Evolutionary conservation across 495 filamentous ascomycete species (phyloP), one percentile per base, ranked within the genome.

Genomic region (Neurospora tetraspora): DNA sequence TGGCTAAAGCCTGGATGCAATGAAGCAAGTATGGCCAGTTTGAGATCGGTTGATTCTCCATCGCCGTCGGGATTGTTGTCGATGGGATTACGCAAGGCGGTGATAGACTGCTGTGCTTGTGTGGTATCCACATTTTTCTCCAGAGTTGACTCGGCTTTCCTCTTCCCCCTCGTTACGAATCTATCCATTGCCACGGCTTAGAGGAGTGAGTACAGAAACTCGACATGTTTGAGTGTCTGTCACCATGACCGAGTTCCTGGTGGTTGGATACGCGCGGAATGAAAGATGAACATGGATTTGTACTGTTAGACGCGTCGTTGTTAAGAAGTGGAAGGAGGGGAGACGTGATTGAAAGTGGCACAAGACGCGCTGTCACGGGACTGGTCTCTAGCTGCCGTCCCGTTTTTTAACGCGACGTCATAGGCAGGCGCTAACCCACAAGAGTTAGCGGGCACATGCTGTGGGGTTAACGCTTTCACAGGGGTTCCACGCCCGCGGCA

Each of bases 21-120:
- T 0, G 96, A 98, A 2, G 90, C 84, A 7, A 98, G 85, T 1
- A 94, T 86, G 3, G 94, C 94, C 4, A 98, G 82, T 77, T 97
- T 98, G 74, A 96, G 81, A 76, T 98, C 95, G 0, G 95, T 98
- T 5, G 92, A 91, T 23, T 94, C 91, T 18, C 93, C 81, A 38
- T 74, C 77, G 20, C 82, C 78, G 40, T 74, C 76, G 23, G 7
- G 12, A 8, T 1, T 14, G 7, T 34, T 31, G 6, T 65, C 12
- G 1, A 65, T 16, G 6, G 23, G 23, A 31, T 8, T 34, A 65
- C 34, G 12, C 5, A 7, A 7, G 1, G 7, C 27, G 27, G 12
- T 65, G 53, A 34, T 7, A 70, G 9, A n/a, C 43, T 45, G 68
- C 31, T 71, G n/a, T 16, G 2, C 11, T 69, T 31, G 27, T 2